Evolutionary conservation across 2,329 filamentous ascomycete species (phyloP).

Genomic region (Fusarium lyarnte): DNA sequence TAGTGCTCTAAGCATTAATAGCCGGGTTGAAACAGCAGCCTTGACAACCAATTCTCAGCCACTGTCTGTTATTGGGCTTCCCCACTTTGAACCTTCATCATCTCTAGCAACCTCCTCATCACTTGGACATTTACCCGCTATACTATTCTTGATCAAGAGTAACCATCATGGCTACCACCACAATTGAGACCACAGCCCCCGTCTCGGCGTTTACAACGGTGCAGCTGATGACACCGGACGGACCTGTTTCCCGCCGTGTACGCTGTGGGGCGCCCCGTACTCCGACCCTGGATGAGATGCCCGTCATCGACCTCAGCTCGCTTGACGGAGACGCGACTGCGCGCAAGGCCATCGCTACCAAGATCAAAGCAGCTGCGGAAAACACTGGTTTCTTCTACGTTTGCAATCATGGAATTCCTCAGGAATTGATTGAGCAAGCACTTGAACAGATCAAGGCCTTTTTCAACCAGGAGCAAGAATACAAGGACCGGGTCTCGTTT

Average conservation of each 20-base stretch:
- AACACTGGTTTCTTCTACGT: slow-evolving; percentile 2
- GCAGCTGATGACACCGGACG: slow-evolving; percentile 3
- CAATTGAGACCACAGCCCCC: not conserved
- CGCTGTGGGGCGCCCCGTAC: slow-evolving; percentile 6
- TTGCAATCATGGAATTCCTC: not conserved
- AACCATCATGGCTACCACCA: not conserved
- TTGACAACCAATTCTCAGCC: not conserved
- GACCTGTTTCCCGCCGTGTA: slow-evolving; percentile 5
- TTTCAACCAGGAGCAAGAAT: not conserved
- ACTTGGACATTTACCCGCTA: rapidly evolving
- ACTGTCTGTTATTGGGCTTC: not conserved
- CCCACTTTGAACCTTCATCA: not conserved
- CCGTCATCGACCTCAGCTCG: not conserved
- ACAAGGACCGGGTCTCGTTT: slow-evolving; percentile 1
- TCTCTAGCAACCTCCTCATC: not conserved
- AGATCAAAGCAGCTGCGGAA: not conserved
- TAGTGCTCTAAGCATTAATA: not conserved
- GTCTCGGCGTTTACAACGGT: not conserved
- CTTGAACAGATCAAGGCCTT: not conserved
- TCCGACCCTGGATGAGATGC: slow-evolving; percentile 2
- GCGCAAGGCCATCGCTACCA: not conserved
- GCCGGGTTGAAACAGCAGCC: rapidly evolving
- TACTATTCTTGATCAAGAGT: rapidly evolving
- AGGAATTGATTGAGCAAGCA: not conserved
- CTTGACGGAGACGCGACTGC: not conserved